Base-by-base conservation (phyloP, 768 basidiomycete species). In the Collybia sordida region DNA sequence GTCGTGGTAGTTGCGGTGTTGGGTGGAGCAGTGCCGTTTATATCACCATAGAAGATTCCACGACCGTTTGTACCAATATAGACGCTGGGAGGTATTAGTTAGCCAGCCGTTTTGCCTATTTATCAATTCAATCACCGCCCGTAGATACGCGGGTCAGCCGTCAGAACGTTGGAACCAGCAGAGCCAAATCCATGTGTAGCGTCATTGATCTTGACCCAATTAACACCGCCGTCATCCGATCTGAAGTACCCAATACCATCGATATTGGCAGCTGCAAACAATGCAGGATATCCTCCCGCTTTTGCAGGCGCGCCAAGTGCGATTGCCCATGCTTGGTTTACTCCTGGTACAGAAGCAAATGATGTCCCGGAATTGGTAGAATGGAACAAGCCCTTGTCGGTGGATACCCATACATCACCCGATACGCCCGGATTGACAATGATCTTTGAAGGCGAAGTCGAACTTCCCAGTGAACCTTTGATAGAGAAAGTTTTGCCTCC, bases 341-440 rank as follows among this genome's bases (percentile, higher is more conserved):
- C 64, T 1, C 75, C 77, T 14, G 75, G 56, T 39, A 83, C 61
- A 5, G 74, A 57, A n/a, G 69, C 67, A 63, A 83, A 82, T 3
- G 75, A 68, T 0, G 72, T 59, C 0, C 83, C 82, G 14, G 59
- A 69, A 63, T 83, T 65, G 11, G 77, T 79, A 1, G 80, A 79
- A 61, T 82, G 81, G 75, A 79, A 83, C 22, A 85, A 64, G 18
- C 72, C 77, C 35, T 64, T 71, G 61, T 82, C 80, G 2, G 82
- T 78, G 1, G 81, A 82, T 1, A 85, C 81, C 82, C 83, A 86
- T 25, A 86, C 68, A 58, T 86, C 83, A 7, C 82, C 83, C 3
- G 78, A 76, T 3, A 77, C 69, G 47, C 62, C 67, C 14, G 78
- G 78, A 61, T 84, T 71, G 22, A 81, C 83, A 21, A 77, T 71